Percentiles rank a stretch among this genome's conserved stretches.
phyloP scores from a whole-genome alignment of 768 basidiomycete genomes.

The Gloeopeniophorella convolvens region DNA sequence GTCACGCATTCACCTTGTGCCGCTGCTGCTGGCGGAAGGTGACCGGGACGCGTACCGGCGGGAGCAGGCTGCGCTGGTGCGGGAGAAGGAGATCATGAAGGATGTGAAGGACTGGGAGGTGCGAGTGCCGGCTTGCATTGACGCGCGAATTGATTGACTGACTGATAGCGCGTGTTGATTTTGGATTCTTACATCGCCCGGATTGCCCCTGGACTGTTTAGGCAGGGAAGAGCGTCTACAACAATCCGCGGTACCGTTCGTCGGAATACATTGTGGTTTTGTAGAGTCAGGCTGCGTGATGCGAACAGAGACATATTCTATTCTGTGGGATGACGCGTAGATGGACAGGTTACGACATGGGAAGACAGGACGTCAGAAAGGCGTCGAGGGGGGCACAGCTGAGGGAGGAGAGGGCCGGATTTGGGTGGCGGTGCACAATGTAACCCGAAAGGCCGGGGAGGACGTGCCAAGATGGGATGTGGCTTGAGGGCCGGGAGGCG shows the following conservation, averaged over 20 bases:
- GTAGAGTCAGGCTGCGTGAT: conserved; percentile 28
- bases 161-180: conserved; percentile 21
- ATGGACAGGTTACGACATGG: not conserved
- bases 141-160: conserved; percentile 23
- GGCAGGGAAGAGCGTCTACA: conserved; percentile 84
- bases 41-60: conserved; percentile 88
- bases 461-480: conserved; percentile 7
- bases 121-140: conserved; percentile 30
- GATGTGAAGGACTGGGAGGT: conserved; percentile 94
- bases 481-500: conserved; percentile 17
- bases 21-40: conserved; percentile 85
- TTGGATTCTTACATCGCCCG: conserved; percentile 1
- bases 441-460: conserved; percentile 15
- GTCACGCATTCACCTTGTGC: conserved; percentile 93
- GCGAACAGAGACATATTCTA: not conserved
- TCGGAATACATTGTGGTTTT: conserved; percentile 54
- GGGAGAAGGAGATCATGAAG: conserved; percentile 92
- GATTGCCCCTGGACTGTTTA: conserved; percentile 31
- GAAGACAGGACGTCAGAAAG: too few relatives aligned
- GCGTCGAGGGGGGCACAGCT: too few relatives aligned
- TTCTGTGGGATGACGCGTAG: not conserved
- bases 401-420: not conserved
- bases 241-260: conserved; percentile 63
- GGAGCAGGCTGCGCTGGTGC: conserved; percentile 62
- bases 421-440: conserved; percentile 19